phyloP scores from a whole-genome alignment of 2,329 filamentous ascomycete species.

The Aureobasidium uvarum region DNA sequence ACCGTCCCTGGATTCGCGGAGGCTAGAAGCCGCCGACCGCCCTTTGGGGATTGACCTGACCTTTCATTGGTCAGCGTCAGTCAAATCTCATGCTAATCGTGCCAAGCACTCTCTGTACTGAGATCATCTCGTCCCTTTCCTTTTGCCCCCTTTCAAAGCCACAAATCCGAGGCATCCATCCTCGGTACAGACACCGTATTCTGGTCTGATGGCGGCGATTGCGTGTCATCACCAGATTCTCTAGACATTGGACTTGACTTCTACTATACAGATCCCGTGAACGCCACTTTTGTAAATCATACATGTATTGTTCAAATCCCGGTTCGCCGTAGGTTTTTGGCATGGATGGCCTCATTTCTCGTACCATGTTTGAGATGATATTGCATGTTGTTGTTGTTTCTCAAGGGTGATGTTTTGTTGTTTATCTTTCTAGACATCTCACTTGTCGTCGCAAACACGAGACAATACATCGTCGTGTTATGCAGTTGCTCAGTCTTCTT shows the following conservation, averaged over 20 bases:
- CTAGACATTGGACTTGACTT: neutral
- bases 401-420: neutral
- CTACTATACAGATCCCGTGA: neutral
- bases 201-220: slow-evolving; percentile 13
- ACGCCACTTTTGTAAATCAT: neutral
- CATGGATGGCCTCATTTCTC: slow-evolving; percentile 19
- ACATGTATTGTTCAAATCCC: slow-evolving; percentile 7
- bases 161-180: neutral
- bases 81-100: neutral
- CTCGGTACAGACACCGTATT: slow-evolving; percentile 1
- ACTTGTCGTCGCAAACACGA: neutral
- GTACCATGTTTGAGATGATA: slow-evolving; percentile 11
- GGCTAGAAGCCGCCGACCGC: slow-evolving; percentile 17
- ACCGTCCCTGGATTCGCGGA: slow-evolving; percentile 3
- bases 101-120: slow-evolving; percentile 14
- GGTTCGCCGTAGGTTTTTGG: neutral
- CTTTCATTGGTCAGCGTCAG: neutral
- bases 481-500: neutral
- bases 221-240: slow-evolving; percentile 15
- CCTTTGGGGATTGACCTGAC: neutral
- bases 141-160: slow-evolving; percentile 8
- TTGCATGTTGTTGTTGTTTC: neutral
- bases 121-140: slow-evolving; percentile 10
- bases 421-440: neutral
- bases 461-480: neutral